Evolutionary conservation across 257 asterid genomes (phyloP).

Genomic region (Gardenia jasminoides): DNA sequence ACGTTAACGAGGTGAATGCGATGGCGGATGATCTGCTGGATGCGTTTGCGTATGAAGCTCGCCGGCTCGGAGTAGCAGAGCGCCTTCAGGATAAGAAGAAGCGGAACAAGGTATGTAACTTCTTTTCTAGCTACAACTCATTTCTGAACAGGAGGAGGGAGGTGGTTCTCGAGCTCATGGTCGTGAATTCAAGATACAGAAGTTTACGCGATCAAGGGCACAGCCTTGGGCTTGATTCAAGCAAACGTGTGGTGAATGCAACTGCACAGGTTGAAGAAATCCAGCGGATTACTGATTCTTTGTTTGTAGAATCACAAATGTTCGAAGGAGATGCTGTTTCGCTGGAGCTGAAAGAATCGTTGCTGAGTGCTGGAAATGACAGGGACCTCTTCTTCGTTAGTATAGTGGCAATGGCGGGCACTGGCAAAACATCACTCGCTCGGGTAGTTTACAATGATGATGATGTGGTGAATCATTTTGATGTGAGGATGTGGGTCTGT

Average conservation of each 20-base stretch:
- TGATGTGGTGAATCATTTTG: slow-evolving; percentile 2
- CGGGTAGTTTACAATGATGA: slow-evolving; percentile 10
- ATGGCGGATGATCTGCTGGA: too few relatives aligned
- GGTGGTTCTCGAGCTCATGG: background rate
- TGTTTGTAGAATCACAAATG: background rate
- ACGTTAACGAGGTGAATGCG: too few relatives aligned
- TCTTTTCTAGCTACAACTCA: too few relatives aligned
- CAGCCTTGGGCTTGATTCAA: too few relatives aligned
- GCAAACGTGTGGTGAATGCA: too few relatives aligned
- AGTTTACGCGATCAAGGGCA: too few relatives aligned
- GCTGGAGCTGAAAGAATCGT: background rate
- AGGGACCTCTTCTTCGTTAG: background rate
- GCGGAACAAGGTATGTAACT: too few relatives aligned
- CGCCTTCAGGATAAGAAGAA: too few relatives aligned
- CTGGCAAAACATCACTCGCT: slow-evolving; percentile 21
- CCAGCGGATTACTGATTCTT: background rate
- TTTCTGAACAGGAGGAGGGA: background rate
- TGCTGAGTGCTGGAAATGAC: background rate
- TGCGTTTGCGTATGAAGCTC: too few relatives aligned
- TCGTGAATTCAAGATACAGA: too few relatives aligned
- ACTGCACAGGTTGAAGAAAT: too few relatives aligned
- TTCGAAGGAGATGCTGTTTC: background rate
- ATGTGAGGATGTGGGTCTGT: slow-evolving; percentile 23
- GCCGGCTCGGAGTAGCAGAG: too few relatives aligned
- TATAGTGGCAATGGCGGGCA: slow-evolving; percentile 18